Conservation (phyloP, 805 yeast species). For the Nakazawaea molendinolei region DNA sequence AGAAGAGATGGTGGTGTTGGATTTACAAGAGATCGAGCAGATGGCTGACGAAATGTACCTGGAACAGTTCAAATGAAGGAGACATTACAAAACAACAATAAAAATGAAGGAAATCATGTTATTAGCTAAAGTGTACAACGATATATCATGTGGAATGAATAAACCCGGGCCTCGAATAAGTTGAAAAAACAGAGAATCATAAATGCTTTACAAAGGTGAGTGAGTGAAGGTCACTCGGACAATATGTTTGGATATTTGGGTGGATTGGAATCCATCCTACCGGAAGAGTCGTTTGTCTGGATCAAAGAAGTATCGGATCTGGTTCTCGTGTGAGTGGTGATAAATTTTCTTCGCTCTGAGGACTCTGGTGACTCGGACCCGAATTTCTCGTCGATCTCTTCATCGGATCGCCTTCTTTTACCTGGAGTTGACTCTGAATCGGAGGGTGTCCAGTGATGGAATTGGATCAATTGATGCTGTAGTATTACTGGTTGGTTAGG, state of each 20-base stretch:
- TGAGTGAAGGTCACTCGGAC: background rate
- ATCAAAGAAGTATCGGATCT: slow-evolving; percentile 16
- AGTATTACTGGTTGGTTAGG: slow-evolving; percentile 28
- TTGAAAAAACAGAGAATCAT: background rate
- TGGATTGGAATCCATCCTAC: slow-evolving; percentile 2
- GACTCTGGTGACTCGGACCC: slow-evolving; percentile 1
- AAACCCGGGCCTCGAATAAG: too few relatives aligned
- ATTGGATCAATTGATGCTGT: slow-evolving; percentile 42
- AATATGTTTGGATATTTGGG: slow-evolving; percentile 12
- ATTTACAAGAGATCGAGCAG: slow-evolving; percentile 43
- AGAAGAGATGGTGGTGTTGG: slow-evolving; percentile 14
- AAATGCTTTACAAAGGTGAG: background rate
- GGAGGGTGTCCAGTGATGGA: slow-evolving; percentile 42
- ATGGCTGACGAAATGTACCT: slow-evolving; percentile 46
- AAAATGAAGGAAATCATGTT: background rate
- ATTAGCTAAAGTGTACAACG: too few relatives aligned
- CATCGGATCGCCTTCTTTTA: slow-evolving; percentile 16
- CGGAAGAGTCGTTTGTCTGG: background rate
- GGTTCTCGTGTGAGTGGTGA: slow-evolving; percentile 15
- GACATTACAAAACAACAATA: background rate
- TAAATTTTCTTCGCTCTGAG: slow-evolving; percentile 2
- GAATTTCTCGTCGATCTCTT: background rate
- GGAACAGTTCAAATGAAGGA: slow-evolving; percentile 13
- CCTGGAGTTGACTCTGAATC: slow-evolving; percentile 6
- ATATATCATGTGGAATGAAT: too few relatives aligned